Conservation (phyloP, 1,139 yeast genomes). For the Blastobotrys apis region DNA sequence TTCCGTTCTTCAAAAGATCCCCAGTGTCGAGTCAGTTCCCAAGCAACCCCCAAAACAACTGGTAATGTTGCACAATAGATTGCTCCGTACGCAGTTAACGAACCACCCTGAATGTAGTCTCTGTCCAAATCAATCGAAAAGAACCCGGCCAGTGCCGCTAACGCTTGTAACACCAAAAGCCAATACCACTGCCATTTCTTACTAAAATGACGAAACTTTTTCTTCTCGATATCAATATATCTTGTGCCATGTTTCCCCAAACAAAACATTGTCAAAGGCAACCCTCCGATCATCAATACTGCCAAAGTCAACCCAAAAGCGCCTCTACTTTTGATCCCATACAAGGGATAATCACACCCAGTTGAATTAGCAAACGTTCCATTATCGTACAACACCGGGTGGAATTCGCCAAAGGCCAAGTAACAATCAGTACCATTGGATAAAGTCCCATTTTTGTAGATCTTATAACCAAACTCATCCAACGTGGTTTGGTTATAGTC, state of each 20-base stretch:
- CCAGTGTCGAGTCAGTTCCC: conserved; percentile 32
- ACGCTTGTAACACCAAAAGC: conserved; percentile 25
- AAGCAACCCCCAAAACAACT: conserved; percentile 22
- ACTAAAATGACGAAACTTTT: conserved; percentile 22
- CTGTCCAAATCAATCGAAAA: conserved; percentile 30
- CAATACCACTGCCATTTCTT: conserved; percentile 33
- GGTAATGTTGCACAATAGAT: conserved; percentile 25
- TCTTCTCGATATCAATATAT: conserved; percentile 19
- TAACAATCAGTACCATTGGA: conserved; percentile 30
- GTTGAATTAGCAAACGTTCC: conserved; percentile 26
- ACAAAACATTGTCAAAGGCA: conserved; percentile 26
- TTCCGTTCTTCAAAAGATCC: conserved; percentile 30
- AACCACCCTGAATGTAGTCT: conserved; percentile 28
- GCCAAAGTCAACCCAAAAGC: conserved; percentile 26
- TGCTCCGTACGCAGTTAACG: conserved; percentile 27
- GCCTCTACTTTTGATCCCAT: conserved; percentile 24
- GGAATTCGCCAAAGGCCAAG: conserved; percentile 25
- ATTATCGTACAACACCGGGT: conserved; percentile 22
- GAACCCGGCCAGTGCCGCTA: conserved; percentile 28
- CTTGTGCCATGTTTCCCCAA: conserved; percentile 26
- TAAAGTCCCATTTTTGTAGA: conserved; percentile 26
- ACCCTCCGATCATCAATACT: conserved; percentile 19
- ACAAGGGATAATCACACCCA: conserved; percentile 26
- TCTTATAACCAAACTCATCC: conserved; percentile 19
- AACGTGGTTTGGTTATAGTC: conserved; percentile 20